Evolutionary conservation across 352 stramenopile genomes (phyloP), one percentile per base, ranked within the genome.

Genomic region (Pilasporangium apinafurcum): DNA sequence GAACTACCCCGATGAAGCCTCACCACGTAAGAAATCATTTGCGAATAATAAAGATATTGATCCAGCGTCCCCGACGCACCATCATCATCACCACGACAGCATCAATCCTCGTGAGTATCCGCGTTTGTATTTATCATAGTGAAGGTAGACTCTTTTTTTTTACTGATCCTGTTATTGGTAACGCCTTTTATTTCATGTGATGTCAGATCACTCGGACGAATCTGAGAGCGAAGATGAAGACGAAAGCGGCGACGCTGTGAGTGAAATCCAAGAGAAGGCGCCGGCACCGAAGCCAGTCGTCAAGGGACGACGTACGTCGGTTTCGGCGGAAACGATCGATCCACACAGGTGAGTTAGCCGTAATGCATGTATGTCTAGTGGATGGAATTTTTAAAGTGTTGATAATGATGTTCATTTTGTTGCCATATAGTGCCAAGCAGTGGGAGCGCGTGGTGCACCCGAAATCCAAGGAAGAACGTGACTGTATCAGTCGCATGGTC

Each of bases 201-300:
- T n/a, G 44, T 10, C 42, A 82, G 72, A 88, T 43, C 70, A 88
- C 44, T 93, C 86, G 44, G 85, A 95, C 48, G 79, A 94, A 33
- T 92, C 77, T 9, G 83, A 95, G 13, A 91, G 74, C 49, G 83
- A 94, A 45, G 85, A 95, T 37, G 78, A 91, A 50, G 79, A 91
- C 30, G 84, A 95, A 6, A 56, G 72, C 10, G 65, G 71, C 29
- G 83, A 95, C 47, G 64, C 74, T 8, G 60, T 96, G 22, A 75
- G 83, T 20, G 85, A 96, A 60, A 92, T 96, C 43, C 66, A 74
- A 4, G 62, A 83, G 36, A 79, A 74, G 30, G 57, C 56, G 3
- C 54, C 63, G 20, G 58, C 63, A n/a, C 62, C 72, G 8, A 83
- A 75, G 51, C 73, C 84, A 20, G 59, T 92, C 13, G 69, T 72